These are phyloP conservation scores for Neonectria ditissima DNA, from an alignment of 2,329 filamentous ascomycete species.

Conservation along the genomic window DNA sequence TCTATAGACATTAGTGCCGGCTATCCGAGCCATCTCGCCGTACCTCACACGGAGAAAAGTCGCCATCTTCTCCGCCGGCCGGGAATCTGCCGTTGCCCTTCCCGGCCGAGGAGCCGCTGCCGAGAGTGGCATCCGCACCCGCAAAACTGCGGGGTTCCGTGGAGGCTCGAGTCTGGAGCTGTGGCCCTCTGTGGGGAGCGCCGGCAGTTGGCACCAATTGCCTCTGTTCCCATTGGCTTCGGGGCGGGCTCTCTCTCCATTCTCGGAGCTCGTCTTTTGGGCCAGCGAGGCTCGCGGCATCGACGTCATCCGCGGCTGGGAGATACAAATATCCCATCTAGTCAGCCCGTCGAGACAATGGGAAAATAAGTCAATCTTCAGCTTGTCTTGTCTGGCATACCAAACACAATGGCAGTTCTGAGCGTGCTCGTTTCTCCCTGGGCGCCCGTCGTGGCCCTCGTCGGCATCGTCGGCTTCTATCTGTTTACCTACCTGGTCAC, in stretches of 20 bases:
- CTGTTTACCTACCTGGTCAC: slow-evolving; percentile 64
- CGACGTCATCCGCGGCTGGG: slow-evolving; percentile 7
- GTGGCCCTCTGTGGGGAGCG: neutral
- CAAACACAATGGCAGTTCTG: slow-evolving; percentile 34
- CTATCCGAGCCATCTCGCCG: neutral
- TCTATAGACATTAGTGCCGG: neutral
- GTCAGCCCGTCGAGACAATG: neutral
- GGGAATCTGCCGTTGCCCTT: neutral
- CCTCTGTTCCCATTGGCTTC: neutral
- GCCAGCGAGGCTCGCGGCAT: neutral
- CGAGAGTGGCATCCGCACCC: slow-evolving; percentile 14
- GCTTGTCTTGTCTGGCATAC: too few relatives aligned
- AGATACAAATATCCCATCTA: slow-evolving; percentile 24
- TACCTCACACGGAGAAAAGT: neutral
- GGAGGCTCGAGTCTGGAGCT: slow-evolving; percentile 4
- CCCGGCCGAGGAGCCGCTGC: slow-evolving; percentile 20
- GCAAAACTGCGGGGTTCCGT: slow-evolving; percentile 14
- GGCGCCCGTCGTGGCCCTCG: slow-evolving; percentile 30
- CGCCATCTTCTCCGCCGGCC: neutral
- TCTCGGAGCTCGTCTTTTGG: neutral
- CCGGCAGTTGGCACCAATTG: slow-evolving; percentile 10
- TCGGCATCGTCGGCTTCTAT: slow-evolving; percentile 32
- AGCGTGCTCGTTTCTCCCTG: slow-evolving; percentile 36
- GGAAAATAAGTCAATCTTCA: too few relatives aligned
- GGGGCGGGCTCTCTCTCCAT: too few relatives aligned